Percentiles rank a stretch among this genome's conserved stretches.
phyloP scores from a whole-genome alignment of 2,329 filamentous ascomycete genomes.

The Chaetomiaceae sp. region DNA sequence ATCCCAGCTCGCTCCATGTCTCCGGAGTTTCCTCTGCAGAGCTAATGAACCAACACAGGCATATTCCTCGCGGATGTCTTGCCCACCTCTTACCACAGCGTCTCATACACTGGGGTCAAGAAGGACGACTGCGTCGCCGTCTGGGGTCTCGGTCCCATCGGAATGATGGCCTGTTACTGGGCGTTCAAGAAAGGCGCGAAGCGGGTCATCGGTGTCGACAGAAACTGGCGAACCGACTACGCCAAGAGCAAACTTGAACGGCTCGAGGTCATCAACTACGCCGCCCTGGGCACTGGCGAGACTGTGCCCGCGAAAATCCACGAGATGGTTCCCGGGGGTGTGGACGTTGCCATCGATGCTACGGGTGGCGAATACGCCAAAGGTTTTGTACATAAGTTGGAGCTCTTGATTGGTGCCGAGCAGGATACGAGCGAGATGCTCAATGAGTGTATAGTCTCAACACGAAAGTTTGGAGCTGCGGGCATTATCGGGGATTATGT shows the following conservation, averaged over 20 bases:
- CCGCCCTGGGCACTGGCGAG: slow-evolving; percentile 2
- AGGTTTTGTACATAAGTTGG: slow-evolving; percentile 10
- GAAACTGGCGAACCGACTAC: slow-evolving; percentile 15
- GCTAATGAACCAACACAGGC: slow-evolving; percentile 29
- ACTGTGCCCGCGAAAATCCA: slow-evolving; percentile 13
- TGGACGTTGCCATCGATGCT: slow-evolving; percentile 17
- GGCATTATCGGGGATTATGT: slow-evolving; percentile 17
- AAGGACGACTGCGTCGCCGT: slow-evolving; percentile 60
- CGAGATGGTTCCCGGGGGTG: slow-evolving; percentile 16
- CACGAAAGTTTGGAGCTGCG: slow-evolving; percentile 13
- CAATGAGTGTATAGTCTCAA: slow-evolving; percentile 15
- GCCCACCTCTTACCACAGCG: slow-evolving; percentile 58
- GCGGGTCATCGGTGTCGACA: slow-evolving; percentile 17
- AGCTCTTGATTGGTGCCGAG: slow-evolving; percentile 12
- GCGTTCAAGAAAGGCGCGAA: slow-evolving; percentile 10
- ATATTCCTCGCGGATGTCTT: slow-evolving; percentile 62
- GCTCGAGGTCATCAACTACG: slow-evolving; percentile 16
- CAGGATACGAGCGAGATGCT: slow-evolving; percentile 20
- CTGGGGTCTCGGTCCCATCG: slow-evolving; percentile 62
- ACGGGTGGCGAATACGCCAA: slow-evolving; percentile 18
- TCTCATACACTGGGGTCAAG: slow-evolving; percentile 59
- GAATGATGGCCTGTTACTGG: slow-evolving; percentile 28
- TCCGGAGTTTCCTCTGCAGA: too few species aligned
- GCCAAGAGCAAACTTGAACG: slow-evolving; percentile 9
- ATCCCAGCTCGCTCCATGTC: background rate